phyloP scores from a whole-genome alignment of 2,329 filamentous ascomycete genomes.

The Tolypocladium paradoxum region DNA sequence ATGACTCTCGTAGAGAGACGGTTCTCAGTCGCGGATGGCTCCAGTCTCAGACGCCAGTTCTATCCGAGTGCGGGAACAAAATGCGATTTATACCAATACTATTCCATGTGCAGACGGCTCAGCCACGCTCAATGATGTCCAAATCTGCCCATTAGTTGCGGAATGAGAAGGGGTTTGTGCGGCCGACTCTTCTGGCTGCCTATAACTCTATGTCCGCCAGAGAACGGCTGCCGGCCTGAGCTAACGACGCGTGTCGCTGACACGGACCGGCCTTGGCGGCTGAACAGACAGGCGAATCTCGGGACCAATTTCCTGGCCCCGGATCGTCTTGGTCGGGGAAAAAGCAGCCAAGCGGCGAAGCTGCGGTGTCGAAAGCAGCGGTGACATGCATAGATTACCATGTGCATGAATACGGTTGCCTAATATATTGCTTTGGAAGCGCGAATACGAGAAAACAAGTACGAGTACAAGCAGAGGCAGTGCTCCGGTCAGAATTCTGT shows the following conservation, averaged over 20 bases:
- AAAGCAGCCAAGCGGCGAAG: not conserved
- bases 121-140: not conserved
- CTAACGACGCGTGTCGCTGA: not conserved
- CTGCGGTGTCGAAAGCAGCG: not conserved
- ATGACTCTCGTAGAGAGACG: not conserved
- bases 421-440: not conserved
- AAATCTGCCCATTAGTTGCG: not conserved
- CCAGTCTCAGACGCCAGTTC: not conserved
- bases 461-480: too few species aligned
- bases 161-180: not conserved
- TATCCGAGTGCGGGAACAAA: not conserved
- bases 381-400: not conserved
- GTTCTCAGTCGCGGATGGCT: not conserved
- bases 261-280: not conserved
- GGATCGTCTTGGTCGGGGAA: not conserved
- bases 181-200: not conserved
- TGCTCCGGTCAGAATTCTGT: not conserved
- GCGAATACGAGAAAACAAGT: not conserved
- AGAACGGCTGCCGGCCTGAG: not conserved
- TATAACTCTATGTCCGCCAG: not conserved
- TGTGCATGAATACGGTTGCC: not conserved
- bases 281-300: not conserved
- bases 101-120: not conserved
- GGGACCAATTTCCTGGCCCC: not conserved
- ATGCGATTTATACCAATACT: not conserved